Conservation (phyloP, 768 basidiomycete species). For the Termitomyces sp. region DNA sequence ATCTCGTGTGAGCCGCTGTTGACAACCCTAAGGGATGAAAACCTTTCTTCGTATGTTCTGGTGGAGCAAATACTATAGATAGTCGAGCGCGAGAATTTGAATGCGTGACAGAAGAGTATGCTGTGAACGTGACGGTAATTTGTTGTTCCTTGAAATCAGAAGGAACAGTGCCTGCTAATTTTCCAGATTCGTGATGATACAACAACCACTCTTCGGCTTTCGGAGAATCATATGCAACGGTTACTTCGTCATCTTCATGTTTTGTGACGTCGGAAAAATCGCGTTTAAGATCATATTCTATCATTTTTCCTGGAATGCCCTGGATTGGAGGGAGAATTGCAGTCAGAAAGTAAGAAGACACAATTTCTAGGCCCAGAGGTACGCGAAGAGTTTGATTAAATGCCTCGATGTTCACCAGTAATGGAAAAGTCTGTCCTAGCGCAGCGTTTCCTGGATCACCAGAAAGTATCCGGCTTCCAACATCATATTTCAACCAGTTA, state of each 20-base stretch:
- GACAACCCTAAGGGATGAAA: slow-evolving; percentile 32
- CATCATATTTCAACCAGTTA: slow-evolving; percentile 63
- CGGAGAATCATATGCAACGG: slow-evolving; percentile 49
- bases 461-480: slow-evolving; percentile 46
- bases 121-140: slow-evolving; percentile 56
- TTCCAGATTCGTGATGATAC: slow-evolving; percentile 41
- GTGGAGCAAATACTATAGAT: slow-evolving; percentile 39
- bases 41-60: slow-evolving; percentile 32
- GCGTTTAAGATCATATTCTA: slow-evolving; percentile 49
- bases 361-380: slow-evolving; percentile 58
- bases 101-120: slow-evolving; percentile 60
- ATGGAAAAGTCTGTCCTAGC: slow-evolving; percentile 24
- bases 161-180: slow-evolving; percentile 57
- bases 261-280: slow-evolving; percentile 53
- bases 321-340: slow-evolving; percentile 53
- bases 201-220: slow-evolving; percentile 44
- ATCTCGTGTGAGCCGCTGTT: slow-evolving; percentile 37
- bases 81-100: slow-evolving; percentile 67
- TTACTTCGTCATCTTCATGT: slow-evolving; percentile 44
- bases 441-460: slow-evolving; percentile 55
- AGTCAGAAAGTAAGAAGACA: slow-evolving; percentile 67
- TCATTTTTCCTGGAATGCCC: slow-evolving; percentile 41
- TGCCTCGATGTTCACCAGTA: slow-evolving; percentile 57
- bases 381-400: slow-evolving; percentile 68
- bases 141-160: slow-evolving; percentile 32